Base-by-base conservation (phyloP, 257 asterid genomes). In the Salvia splendens region DNA sequence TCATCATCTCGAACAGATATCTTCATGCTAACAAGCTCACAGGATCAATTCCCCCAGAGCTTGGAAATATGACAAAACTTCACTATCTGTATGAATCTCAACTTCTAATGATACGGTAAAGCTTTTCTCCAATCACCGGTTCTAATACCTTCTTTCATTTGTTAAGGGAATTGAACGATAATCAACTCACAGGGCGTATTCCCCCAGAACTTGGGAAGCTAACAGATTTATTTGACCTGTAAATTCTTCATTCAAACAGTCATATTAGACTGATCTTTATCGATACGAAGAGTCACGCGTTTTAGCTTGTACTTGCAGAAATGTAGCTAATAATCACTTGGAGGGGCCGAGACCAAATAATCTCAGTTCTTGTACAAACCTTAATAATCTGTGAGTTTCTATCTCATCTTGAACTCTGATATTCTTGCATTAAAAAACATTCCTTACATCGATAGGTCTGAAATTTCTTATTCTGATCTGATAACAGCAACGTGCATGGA, bases 201-300 rank as follows among this genome's bases (percentile, higher is more conserved):
- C 99, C 99, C 4, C 79, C 87, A 14, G 96, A 85, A 78, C 97
- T 94, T 49, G 99, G 97, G 67, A 87, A 87, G 83, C 96, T 94
- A 14, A 91, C 95, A 0, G 99, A 94, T 65, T 70, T 94, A 58
- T 94, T 86, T 76, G 99, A 94, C 75, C 69, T 94, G 99, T 94
- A 83, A 16, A 82, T 61, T 56, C 50, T 48, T 17, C 32, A 4
- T 54, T 70, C 14, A 14, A 41, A 12, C 17, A 15, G 3, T 49
- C 28, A 17, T 50, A 46, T 46, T 2, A 8, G 55, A 53, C 56
- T 33, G 41, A 11, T 43, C 1, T 12, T 8, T 14, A 10, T 15
- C 15, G 5, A 63, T 8, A 12, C 38, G 52, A 8, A 43, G 15
- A 36, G 0, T 65, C 20, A 65, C 17, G 40, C 68, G 24, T 65